phyloP scores from a whole-genome alignment of 163 green algal genomes.

The Smithsoniella earleae region DNA sequence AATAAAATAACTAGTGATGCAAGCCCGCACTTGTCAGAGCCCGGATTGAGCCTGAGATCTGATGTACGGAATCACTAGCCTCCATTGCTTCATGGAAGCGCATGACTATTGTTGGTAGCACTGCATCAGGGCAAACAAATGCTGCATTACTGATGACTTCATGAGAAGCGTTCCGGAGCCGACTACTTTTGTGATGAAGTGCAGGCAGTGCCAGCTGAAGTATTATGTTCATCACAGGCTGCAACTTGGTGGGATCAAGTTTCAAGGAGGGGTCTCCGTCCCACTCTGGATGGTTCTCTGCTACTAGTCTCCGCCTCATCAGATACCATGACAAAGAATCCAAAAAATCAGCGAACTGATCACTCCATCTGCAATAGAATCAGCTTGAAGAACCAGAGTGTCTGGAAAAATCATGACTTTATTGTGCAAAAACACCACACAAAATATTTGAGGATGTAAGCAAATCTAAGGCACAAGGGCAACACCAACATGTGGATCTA shows the following conservation, averaged over 20 bases:
- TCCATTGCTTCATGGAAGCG: slow-evolving; percentile 69
- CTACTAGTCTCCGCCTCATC: not conserved
- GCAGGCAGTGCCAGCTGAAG: slow-evolving; percentile 29
- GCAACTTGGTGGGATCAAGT: not conserved
- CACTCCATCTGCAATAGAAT: not conserved
- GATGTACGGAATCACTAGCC: slow-evolving; percentile 57
- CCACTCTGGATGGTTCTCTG: not conserved
- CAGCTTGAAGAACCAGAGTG: too few species aligned
- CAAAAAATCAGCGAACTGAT: slow-evolving; percentile 17
- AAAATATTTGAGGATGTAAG: too few species aligned
- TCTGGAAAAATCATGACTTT: too few species aligned
- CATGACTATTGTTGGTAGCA: slow-evolving; percentile 67
- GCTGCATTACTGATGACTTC: slow-evolving; percentile 43
- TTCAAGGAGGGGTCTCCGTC: not conserved
- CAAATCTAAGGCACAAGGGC: too few species aligned
- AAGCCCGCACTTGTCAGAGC: not conserved
- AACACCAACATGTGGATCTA: too few species aligned
- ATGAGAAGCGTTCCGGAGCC: slow-evolving; percentile 38
- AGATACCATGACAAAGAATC: slow-evolving; percentile 15
- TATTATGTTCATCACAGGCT: not conserved
- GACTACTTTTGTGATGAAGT: slow-evolving; percentile 41
- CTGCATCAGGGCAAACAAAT: slow-evolving; percentile 52
- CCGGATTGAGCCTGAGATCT: slow-evolving; percentile 30
- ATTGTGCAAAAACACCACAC: too few species aligned
- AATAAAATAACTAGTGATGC: too few species aligned